Percentiles rank a stretch among this genome's conserved stretches.
Conservation (phyloP, 148 eudicot genomes). For the Chenopodium suecicum region DNA sequence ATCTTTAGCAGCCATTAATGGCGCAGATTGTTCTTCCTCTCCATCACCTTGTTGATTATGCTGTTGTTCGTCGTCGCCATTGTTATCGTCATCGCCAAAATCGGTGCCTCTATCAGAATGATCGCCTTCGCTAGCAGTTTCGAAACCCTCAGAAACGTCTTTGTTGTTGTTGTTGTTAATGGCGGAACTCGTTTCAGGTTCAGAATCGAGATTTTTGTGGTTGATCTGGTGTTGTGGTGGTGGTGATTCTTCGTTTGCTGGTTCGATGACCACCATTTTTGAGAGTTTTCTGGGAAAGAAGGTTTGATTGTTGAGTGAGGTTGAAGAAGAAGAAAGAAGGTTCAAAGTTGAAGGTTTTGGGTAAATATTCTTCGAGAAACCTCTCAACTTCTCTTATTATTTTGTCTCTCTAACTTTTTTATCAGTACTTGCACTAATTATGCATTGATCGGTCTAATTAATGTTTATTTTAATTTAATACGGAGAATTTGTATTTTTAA, state of each 20-base stretch:
- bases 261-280: constrained; percentile 54
- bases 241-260: constrained; percentile 25
- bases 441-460: no score
- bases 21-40: constrained; percentile 15
- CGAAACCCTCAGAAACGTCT: constrained; percentile 65
- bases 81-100: constrained; percentile 22
- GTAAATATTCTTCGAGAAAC: neutral
- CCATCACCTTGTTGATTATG: neutral
- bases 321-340: neutral
- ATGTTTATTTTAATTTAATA: no score
- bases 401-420: no score
- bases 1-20: constrained; percentile 20
- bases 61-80: neutral
- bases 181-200: constrained; percentile 19
- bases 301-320: neutral
- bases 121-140: constrained; percentile 79
- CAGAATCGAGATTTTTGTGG: neutral
- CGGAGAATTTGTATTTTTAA: no score
- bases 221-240: constrained; percentile 13
- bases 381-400: neutral
- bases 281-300: neutral
- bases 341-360: neutral
- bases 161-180: constrained; percentile 18
- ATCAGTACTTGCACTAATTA: no score
- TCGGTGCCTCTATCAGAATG: constrained; percentile 31